Evolutionary conservation across 177 flowering plant species (phyloP).

Genomic region (Vitis hybrid): DNA sequence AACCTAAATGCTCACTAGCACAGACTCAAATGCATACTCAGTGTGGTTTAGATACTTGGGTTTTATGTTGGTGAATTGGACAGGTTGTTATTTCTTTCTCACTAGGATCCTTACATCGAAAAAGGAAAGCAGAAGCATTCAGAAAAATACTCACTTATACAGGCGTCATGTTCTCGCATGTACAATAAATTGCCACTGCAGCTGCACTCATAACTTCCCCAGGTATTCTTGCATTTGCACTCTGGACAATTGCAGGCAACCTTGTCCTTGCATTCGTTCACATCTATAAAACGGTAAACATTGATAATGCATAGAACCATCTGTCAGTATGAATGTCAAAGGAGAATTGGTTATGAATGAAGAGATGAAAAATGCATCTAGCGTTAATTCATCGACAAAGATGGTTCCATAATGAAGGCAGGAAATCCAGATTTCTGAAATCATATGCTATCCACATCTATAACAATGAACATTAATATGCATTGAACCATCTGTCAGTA

Average conservation of each 20-base stretch:
- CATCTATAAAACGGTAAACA: conserved; percentile 44
- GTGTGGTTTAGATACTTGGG: background rate
- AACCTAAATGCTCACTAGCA: background rate
- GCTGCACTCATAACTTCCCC: conserved; percentile 95
- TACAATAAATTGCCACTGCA: conserved; percentile 67
- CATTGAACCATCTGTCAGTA: background rate
- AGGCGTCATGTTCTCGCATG: conserved; percentile 83
- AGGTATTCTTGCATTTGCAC: conserved; percentile 92
- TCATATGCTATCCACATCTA: conserved; percentile 80
- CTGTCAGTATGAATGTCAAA: too few species aligned
- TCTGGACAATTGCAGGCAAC: conserved; percentile 80
- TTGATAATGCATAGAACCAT: background rate
- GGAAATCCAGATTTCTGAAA: too few species aligned
- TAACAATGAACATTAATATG: conserved; percentile 1
- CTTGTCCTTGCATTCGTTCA: conserved; percentile 89
- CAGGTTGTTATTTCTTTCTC: background rate
- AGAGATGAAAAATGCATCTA: too few species aligned
- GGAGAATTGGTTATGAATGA: too few species aligned
- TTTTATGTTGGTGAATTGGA: background rate
- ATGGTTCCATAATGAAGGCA: too few species aligned
- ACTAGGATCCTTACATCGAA: background rate
- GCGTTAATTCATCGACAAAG: too few species aligned
- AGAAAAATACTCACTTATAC: conserved; percentile 65
- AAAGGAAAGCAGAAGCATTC: background rate
- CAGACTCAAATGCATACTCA: too few species aligned